These are phyloP conservation scores for Scheffersomyces stambukii DNA, from an alignment of 1,139 yeast genomes.

Conservation along the genomic window DNA sequence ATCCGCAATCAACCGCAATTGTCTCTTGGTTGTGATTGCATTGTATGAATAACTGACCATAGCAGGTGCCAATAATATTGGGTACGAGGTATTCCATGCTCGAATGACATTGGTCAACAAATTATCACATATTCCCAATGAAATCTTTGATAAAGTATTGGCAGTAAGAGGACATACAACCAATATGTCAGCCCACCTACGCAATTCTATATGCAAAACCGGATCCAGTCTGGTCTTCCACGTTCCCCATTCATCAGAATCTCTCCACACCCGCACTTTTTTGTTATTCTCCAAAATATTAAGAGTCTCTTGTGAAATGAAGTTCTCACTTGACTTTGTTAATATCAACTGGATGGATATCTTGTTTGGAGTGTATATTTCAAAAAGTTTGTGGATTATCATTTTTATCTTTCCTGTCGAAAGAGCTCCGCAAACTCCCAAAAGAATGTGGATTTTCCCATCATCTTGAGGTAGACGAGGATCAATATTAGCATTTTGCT, in stretches of 20 bases:
- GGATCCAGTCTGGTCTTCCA: conserved; percentile 89
- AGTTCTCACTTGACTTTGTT: conserved; percentile 80
- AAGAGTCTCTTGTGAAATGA: conserved; percentile 58
- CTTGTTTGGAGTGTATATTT: conserved; percentile 70
- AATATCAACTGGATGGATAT: conserved; percentile 77
- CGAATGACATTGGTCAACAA: conserved; percentile 80
- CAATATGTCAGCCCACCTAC: conserved; percentile 94
- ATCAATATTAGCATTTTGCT: conserved; percentile 56
- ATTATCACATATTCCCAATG: conserved; percentile 87
- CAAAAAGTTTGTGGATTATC: conserved; percentile 72
- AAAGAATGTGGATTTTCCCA: conserved; percentile 78
- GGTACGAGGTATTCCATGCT: conserved; percentile 90
- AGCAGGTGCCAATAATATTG: conserved; percentile 86
- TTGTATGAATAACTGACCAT: conserved; percentile 91
- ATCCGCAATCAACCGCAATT: conserved; percentile 66
- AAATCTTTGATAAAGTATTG: conserved; percentile 83
- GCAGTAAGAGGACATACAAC: conserved; percentile 89
- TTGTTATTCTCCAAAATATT: conserved; percentile 30
- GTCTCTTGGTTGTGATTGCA: conserved; percentile 82
- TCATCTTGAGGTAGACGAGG: conserved; percentile 88
- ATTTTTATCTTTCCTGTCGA: conserved; percentile 72
- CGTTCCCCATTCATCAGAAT: conserved; percentile 85
- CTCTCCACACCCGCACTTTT: conserved; percentile 75
- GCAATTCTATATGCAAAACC: conserved; percentile 84
- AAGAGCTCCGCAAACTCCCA: conserved; percentile 89